Evolutionary conservation across 805 yeast species (phyloP), one percentile per base, ranked within the genome.

Genomic region (Clavispora fructus): DNA sequence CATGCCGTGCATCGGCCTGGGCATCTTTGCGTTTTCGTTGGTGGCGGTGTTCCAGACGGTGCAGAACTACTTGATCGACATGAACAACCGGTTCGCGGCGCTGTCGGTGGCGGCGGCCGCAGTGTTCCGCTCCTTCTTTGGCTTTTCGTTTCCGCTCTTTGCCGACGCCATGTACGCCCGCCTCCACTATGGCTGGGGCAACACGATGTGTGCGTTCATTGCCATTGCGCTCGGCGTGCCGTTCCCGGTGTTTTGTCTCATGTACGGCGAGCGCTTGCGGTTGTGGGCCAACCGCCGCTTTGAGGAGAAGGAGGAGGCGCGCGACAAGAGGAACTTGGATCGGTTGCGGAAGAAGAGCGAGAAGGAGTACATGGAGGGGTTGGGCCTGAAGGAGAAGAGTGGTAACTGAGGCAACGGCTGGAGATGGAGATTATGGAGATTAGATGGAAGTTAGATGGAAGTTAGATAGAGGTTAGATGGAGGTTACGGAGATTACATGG

Each of bases 141-240:
- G 91, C 1, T 85, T 82, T 45, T 70, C 77, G 10, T 83, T 85
- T 67, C 94, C 90, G 7, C 64, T 83, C 37, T 81, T 82, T 61
- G 86, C 85, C 2, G 62, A 69, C 8, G 65, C 73, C 8, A 77
- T 84, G 83, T 85, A 80, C 59, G 63, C 62, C 40, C 61, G 48
- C 9, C 61, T 85, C 39, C 83, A 83, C 17, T 82, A 81, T 54
- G 87, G 87, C 6, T 83, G 88, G 89, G 87, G 87, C 23, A 78
- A 79, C 57, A 77, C 86, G 0, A 59, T 84, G 55, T 79, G 82
- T 60, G 89, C 77, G 0, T 67, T 82, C 35, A 61, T 83, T 42
- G 83, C 77, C 8, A 49, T 82, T 13, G 73, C 73, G 1, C 65
- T 83, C 43, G 87, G 88, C 9, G 64, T 82, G n/a, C 89, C 90